Percentiles rank a stretch among this genome's conserved stretches.
Conservation (phyloP, 495 filamentous ascomycete species). For the Penicillium argentinense region DNA sequence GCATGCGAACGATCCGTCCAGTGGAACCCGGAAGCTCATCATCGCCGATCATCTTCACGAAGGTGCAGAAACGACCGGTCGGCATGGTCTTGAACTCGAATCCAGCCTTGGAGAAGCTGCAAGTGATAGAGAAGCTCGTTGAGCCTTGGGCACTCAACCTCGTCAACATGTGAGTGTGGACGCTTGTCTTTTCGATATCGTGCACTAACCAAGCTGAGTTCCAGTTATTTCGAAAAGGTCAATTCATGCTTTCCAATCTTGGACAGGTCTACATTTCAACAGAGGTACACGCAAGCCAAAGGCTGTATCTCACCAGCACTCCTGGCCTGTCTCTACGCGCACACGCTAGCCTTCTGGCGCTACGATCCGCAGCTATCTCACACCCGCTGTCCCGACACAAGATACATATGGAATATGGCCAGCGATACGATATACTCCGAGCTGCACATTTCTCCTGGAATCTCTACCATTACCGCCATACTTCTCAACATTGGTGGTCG, state of each 20-base stretch:
- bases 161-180: no score
- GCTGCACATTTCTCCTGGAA: constrained; percentile 31
- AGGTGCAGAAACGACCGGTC: no score
- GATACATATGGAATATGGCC: constrained; percentile 38
- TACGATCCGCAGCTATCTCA: constrained; percentile 12
- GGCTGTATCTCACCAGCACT: constrained; percentile 34
- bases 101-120: no score
- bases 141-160: no score
- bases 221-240: constrained; percentile 37
- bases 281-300: constrained; percentile 19
- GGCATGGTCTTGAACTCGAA: no score
- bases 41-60: constrained; percentile 26
- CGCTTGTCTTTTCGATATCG: not conserved
- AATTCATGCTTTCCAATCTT: constrained; percentile 42
- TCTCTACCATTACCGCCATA: constrained; percentile 33
- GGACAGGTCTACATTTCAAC: constrained; percentile 30
- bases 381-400: constrained; percentile 27
- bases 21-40: no score
- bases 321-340: constrained; percentile 36
- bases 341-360: constrained; percentile 32
- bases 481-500: constrained; percentile 36
- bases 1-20: no score
- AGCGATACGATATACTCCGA: constrained; percentile 36
- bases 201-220: not conserved
- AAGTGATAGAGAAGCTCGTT: no score